Evolutionary conservation across 2,329 filamentous ascomycete genomes (phyloP).

Genomic region (Colletotrichum abscissum): DNA sequence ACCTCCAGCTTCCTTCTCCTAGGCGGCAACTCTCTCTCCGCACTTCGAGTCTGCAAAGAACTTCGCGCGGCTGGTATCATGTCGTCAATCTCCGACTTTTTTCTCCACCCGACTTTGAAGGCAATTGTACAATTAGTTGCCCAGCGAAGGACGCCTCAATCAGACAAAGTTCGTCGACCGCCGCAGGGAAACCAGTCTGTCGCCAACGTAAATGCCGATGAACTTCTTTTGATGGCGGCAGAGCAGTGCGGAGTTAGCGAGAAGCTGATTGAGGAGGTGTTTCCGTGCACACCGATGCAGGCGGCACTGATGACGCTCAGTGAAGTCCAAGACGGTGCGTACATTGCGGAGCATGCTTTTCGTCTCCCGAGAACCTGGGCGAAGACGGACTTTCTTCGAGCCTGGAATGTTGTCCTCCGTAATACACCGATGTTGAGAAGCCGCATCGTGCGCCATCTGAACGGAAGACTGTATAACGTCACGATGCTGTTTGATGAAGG

Average conservation of each 20-base stretch:
- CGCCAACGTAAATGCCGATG: not conserved
- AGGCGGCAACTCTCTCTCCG: conserved; percentile 4
- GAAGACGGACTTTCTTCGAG: conserved; percentile 7
- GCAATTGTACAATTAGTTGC: not conserved
- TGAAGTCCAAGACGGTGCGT: conserved; percentile 15
- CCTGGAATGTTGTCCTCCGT: not conserved
- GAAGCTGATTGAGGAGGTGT: conserved; percentile 10
- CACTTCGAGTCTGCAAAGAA: conserved; percentile 11
- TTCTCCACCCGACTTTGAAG: not conserved
- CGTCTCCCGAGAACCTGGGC: not conserved
- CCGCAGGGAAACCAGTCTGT: not conserved
- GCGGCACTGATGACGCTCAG: conserved; percentile 11
- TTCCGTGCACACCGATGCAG: conserved; percentile 8
- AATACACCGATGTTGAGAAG: conserved; percentile 2
- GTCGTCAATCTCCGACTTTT: not conserved
- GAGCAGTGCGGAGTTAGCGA: conserved; percentile 7
- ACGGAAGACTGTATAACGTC: conserved; percentile 5
- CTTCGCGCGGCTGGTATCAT: not conserved
- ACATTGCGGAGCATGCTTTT: conserved; percentile 7
- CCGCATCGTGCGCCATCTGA: conserved; percentile 4
- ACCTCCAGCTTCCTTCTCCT: not conserved
- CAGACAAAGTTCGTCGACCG: not conserved
- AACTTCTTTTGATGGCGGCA: not conserved
- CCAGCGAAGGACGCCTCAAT: not conserved
- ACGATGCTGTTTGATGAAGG: conserved; percentile 2